Conservation (phyloP, 768 basidiomycete species). For the Amanita rubescens region DNA sequence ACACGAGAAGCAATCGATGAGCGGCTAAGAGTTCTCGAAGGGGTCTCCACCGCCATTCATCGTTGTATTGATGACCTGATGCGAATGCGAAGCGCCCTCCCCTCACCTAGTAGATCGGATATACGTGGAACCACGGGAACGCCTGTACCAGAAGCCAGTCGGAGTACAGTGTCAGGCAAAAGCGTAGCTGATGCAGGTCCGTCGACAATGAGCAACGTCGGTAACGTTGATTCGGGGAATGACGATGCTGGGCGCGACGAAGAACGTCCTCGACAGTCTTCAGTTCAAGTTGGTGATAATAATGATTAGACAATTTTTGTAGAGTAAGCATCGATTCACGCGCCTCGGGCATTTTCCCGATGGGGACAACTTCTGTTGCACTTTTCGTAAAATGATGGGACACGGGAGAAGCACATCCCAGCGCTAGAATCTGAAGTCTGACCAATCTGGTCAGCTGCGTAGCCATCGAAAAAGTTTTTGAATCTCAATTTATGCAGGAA, state of each 20-base stretch:
- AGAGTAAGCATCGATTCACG: background rate
- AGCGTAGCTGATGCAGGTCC: background rate
- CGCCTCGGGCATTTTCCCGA: too few relatives aligned
- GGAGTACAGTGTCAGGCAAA: background rate
- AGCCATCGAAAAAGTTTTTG: too few relatives aligned
- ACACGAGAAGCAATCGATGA: conserved; percentile 84
- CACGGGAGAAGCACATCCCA: too few relatives aligned
- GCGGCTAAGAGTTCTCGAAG: conserved; percentile 69
- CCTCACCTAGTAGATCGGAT: conserved; percentile 21
- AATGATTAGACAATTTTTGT: background rate
- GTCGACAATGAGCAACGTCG: background rate
- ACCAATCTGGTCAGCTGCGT: too few relatives aligned
- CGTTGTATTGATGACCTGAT: conserved; percentile 75
- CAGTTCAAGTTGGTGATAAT: background rate
- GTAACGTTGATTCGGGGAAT: background rate
- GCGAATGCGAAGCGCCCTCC: conserved; percentile 65
- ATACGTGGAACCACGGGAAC: background rate
- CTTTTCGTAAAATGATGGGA: too few relatives aligned
- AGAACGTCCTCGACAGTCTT: background rate
- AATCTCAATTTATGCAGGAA: too few relatives aligned
- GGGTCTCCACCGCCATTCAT: conserved; percentile 67
- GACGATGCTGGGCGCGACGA: background rate
- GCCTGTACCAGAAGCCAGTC: background rate
- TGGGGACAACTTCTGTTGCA: too few relatives aligned
- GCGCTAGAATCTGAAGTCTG: too few relatives aligned